phyloP scores from a whole-genome alignment of 805 yeast genomes.

The Hanseniaspora hatyaiensis region DNA sequence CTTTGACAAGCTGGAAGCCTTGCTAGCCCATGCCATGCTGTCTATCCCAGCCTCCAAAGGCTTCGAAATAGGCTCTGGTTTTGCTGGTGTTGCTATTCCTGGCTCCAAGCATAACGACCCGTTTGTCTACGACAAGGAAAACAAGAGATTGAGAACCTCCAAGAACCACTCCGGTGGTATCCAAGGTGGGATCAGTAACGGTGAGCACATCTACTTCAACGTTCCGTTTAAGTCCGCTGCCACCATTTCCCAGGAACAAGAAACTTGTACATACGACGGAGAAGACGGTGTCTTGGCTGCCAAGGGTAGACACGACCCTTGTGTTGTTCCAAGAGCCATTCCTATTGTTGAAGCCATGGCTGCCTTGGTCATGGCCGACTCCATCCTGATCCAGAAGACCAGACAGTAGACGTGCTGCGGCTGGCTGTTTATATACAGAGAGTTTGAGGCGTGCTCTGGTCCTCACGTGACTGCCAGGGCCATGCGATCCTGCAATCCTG shows the following conservation, averaged over 20 bases:
- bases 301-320: constrained; percentile 96
- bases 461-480: not conserved
- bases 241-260: constrained; percentile 86
- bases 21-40: constrained; percentile 93
- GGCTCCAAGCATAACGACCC: constrained; percentile 93
- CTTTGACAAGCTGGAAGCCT: constrained; percentile 91
- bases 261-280: constrained; percentile 82
- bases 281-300: constrained; percentile 80
- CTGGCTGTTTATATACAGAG: too few relatives aligned
- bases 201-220: constrained; percentile 86
- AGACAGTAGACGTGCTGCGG: constrained; percentile 62
- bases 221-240: constrained; percentile 98
- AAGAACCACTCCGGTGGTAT: constrained; percentile 95
- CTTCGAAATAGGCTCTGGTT: constrained; percentile 95
- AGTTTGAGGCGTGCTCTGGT: too few relatives aligned
- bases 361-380: constrained; percentile 84
- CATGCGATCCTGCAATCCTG: too few relatives aligned
- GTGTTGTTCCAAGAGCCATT: constrained; percentile 95
- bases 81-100: constrained; percentile 74
- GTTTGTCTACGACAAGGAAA: constrained; percentile 49
- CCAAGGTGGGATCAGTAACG: constrained; percentile 96
- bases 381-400: constrained; percentile 71
- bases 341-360: constrained; percentile 99
- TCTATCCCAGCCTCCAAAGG: constrained; percentile 98
- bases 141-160: constrained; percentile 61